These are phyloP conservation scores for Hyaloscypha variabilis DNA, from an alignment of 495 filamentous ascomycete genomes.

Conservation along the genomic window DNA sequence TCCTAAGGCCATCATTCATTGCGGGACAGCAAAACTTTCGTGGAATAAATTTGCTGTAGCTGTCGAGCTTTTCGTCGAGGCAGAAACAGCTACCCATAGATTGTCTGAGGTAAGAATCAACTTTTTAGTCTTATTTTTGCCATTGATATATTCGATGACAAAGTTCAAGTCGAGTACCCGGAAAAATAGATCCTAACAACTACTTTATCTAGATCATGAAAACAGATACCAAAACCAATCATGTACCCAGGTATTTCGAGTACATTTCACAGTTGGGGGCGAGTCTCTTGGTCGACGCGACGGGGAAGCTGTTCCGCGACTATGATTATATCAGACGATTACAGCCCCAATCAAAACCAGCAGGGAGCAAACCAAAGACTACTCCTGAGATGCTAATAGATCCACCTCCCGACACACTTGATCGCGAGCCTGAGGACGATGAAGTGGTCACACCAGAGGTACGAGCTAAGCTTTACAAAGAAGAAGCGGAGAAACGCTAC, in stretches of 20 bases:
- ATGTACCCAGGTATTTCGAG: conserved; percentile 5
- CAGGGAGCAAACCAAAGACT: not conserved
- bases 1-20: conserved; percentile 32
- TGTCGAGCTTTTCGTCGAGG: conserved; percentile 13
- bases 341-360: not conserved
- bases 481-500: not conserved
- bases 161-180: not conserved
- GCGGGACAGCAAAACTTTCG: conserved; percentile 28
- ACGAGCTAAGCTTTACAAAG: not conserved
- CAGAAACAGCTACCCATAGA: conserved; percentile 5
- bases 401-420: not conserved
- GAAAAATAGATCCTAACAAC: not conserved
- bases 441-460: not conserved
- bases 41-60: conserved; percentile 37
- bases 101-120: conserved; percentile 5
- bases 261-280: not conserved
- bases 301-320: not conserved
- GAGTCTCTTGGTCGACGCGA: conserved; percentile 1
- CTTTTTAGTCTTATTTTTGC: not conserved
- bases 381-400: not conserved
- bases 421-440: not conserved
- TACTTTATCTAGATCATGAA: not conserved
- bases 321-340: conserved; percentile 1
- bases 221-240: not conserved
- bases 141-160: not conserved